Conservation (phyloP, 2,329 filamentous ascomycete species). For the Talaromyces piceae region DNA sequence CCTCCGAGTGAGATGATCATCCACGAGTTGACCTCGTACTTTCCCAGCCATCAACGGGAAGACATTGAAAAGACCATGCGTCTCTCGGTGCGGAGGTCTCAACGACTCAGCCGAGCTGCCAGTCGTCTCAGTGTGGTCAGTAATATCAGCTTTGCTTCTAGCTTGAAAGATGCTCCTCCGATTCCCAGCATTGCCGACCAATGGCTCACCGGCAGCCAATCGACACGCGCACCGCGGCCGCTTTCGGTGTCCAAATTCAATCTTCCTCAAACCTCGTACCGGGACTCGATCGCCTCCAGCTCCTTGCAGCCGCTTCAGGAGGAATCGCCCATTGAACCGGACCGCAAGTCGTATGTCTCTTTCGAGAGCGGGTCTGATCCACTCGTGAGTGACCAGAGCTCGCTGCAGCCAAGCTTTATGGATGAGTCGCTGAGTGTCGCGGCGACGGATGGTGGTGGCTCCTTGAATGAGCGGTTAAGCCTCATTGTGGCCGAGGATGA, state of each 20-base stretch:
- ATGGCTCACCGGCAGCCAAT: conserved; percentile 63
- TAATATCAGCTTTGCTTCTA: conserved; percentile 87
- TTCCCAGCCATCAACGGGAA: conserved; percentile 87
- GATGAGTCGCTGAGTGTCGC: conserved; percentile 70
- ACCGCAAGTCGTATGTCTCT: conserved; percentile 93
- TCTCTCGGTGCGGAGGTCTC: conserved; percentile 82
- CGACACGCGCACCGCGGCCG: conserved; percentile 46
- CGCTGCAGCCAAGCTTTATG: conserved; percentile 71
- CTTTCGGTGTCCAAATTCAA: conserved; percentile 55
- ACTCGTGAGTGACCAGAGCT: conserved; percentile 64
- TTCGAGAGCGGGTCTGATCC: conserved; percentile 54
- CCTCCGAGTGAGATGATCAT: conserved; percentile 97
- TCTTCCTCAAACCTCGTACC: conserved; percentile 57
- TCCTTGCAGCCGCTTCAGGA: conserved; percentile 85
- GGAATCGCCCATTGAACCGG: conserved; percentile 69
- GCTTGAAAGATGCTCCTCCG: conserved; percentile 83
- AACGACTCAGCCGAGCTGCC: conserved; percentile 83
- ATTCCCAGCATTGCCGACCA: conserved; percentile 92
- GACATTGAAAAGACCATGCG: conserved; percentile 94
- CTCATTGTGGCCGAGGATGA: conserved; percentile 83
- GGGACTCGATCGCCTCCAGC: conserved; percentile 83
- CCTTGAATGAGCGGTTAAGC: conserved; percentile 72
- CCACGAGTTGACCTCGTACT: conserved; percentile 92
- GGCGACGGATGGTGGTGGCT: conserved; percentile 55
- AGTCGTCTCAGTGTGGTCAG: conserved; percentile 90